These are phyloP conservation scores for Tetrapyrgos nigripes DNA, from an alignment of 1,284 basidiomycete species.

Conservation along the genomic window DNA sequence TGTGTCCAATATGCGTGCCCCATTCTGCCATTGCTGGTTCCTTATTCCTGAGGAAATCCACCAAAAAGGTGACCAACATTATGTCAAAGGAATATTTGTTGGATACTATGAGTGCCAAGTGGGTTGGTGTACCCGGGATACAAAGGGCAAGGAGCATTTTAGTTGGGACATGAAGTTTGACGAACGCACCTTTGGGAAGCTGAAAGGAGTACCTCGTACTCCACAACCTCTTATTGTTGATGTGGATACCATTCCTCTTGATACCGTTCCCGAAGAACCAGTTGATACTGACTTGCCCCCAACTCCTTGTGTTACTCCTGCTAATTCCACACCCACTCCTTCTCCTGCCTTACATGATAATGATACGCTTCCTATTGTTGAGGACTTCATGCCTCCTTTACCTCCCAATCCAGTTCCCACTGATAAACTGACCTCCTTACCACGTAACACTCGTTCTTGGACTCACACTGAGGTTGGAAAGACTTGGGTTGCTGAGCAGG, in stretches of 20 bases:
- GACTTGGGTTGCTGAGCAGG: too few relatives aligned
- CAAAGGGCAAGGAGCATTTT: not conserved
- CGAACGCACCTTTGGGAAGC: not conserved
- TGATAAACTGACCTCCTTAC: too few relatives aligned
- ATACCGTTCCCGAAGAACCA: too few relatives aligned
- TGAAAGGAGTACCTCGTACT: not conserved
- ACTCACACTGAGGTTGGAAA: too few relatives aligned
- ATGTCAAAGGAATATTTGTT: conserved; percentile 8
- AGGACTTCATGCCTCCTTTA: too few relatives aligned
- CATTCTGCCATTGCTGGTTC: conserved; percentile 31
- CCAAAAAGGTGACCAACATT: conserved; percentile 19
- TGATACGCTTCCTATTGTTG: too few relatives aligned
- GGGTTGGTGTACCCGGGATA: conserved; percentile 12
- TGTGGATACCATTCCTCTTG: not conserved
- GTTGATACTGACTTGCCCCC: too few relatives aligned
- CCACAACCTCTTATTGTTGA: not conserved
- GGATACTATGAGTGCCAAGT: conserved; percentile 11
- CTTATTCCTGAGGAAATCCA: conserved; percentile 24
- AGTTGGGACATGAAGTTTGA: conserved; percentile 12
- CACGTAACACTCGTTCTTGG: too few relatives aligned
- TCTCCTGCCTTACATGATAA: too few relatives aligned
- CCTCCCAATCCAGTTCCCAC: too few relatives aligned
- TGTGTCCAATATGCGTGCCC: conserved; percentile 30
- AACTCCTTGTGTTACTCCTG: too few relatives aligned
- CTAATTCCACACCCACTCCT: not conserved